Percentiles rank a stretch among this genome's conserved stretches.
These are phyloP conservation scores for Alternaria viburni DNA, from an alignment of 2,329 filamentous ascomycete genomes.

Conservation along the genomic window DNA sequence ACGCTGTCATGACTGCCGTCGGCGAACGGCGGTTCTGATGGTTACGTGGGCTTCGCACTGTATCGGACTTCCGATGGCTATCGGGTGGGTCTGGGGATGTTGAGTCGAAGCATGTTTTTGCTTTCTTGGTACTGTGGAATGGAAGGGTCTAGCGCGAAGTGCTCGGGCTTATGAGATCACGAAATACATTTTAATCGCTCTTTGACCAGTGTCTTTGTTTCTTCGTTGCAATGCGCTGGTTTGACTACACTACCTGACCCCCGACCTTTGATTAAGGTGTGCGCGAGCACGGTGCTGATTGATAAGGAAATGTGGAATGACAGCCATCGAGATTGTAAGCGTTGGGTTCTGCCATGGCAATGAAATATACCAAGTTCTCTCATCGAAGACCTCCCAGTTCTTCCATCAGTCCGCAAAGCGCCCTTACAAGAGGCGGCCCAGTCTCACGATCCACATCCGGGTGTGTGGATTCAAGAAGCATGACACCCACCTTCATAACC, in stretches of 20 bases:
- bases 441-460: slow-evolving; percentile 21
- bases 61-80: not conserved
- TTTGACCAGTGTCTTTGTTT: not conserved
- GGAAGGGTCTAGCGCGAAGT: slow-evolving; percentile 39
- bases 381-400: not conserved
- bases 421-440: slow-evolving; percentile 22
- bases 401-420: slow-evolving; percentile 22
- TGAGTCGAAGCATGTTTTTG: not conserved
- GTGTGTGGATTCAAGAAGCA: slow-evolving; percentile 23
- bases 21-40: not conserved
- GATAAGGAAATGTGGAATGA: not conserved
- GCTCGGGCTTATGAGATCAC: slow-evolving; percentile 45
- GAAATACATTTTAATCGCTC: slow-evolving; percentile 25
- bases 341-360: not conserved
- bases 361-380: not conserved
- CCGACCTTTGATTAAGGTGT: not conserved
- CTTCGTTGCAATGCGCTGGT: not conserved
- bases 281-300: not conserved
- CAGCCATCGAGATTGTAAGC: not conserved
- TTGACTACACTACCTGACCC: not conserved
- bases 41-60: not conserved
- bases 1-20: not conserved
- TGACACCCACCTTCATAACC: slow-evolving; percentile 26
- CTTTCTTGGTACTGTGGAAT: slow-evolving; percentile 7
- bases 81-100: not conserved